phyloP scores from a whole-genome alignment of 352 stramenopile genomes.

The Phytophthora melonis region DNA sequence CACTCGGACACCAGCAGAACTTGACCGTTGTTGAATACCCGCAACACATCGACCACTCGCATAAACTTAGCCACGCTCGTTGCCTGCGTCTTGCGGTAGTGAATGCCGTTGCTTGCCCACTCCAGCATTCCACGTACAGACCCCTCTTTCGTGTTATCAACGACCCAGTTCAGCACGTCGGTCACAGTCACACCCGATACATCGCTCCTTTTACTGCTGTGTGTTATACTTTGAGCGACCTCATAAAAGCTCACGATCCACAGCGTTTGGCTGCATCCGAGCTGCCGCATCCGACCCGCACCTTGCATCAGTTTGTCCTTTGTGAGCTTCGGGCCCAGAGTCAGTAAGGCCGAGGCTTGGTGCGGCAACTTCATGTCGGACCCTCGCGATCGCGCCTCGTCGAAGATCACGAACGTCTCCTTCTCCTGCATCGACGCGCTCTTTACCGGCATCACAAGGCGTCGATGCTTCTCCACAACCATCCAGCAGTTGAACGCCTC shows the following conservation, averaged over 20 bases:
- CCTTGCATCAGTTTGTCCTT: constrained; percentile 96
- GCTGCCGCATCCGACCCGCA: constrained; percentile 84
- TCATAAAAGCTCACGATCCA: constrained; percentile 75
- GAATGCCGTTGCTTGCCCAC: constrained; percentile 70
- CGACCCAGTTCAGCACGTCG: constrained; percentile 80
- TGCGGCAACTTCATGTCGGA: constrained; percentile 89
- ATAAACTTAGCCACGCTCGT: constrained; percentile 16
- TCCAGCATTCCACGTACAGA: constrained; percentile 63
- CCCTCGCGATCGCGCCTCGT: constrained; percentile 88
- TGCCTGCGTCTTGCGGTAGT: constrained; percentile 38
- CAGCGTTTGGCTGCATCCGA: constrained; percentile 76
- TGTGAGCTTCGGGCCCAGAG: constrained; percentile 82
- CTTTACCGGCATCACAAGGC: constrained; percentile 53
- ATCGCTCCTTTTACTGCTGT: constrained; percentile 18
- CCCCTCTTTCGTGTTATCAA: constrained; percentile 79
- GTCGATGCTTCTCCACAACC: constrained; percentile 66
- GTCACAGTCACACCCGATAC: constrained; percentile 1
- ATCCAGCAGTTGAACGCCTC: constrained; percentile 73
- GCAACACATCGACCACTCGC: constrained; percentile 41
- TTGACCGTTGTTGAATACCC: constrained; percentile 42
- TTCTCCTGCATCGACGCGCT: constrained; percentile 77
- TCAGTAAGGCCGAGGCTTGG: constrained; percentile 82
- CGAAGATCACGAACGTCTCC: constrained; percentile 92
- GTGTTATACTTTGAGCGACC: constrained; percentile 60
- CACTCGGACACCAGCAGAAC: constrained; percentile 25